Percentiles rank a stretch among this genome's conserved stretches.
Conservation (phyloP, 768 basidiomycete genomes). For the Lactarius psammicola region DNA sequence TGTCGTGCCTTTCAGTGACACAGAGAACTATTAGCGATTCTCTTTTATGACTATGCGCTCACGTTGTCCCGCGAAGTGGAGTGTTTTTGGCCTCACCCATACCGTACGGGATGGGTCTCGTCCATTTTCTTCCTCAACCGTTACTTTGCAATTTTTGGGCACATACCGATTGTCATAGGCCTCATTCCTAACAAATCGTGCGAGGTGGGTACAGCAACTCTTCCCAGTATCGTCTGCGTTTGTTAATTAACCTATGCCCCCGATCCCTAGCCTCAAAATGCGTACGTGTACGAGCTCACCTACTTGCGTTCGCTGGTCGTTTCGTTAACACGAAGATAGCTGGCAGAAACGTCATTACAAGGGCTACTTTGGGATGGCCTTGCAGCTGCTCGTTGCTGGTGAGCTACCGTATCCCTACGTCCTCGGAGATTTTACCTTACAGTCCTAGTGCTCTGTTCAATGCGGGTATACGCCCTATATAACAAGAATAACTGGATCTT, state of each 20-base stretch:
- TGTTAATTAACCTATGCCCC: not conserved
- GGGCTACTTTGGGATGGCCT: not conserved
- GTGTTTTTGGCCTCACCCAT: slow-evolving; percentile 22
- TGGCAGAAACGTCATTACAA: not conserved
- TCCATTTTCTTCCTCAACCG: slow-evolving; percentile 29
- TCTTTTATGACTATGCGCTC: slow-evolving; percentile 30
- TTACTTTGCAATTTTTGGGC: slow-evolving; percentile 25
- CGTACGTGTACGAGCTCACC: not conserved
- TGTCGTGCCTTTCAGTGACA: not conserved
- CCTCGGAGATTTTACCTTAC: not conserved
- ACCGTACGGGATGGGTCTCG: slow-evolving; percentile 7
- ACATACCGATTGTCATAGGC: slow-evolving; percentile 21
- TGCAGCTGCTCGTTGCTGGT: slow-evolving; percentile 5
- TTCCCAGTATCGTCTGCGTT: not conserved
- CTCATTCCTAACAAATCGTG: not conserved
- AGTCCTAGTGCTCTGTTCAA: not conserved
- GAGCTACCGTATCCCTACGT: not conserved
- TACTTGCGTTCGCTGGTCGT: not conserved
- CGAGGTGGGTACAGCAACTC: not conserved
- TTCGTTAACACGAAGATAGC: not conserved
- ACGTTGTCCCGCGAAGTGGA: slow-evolving; percentile 29
- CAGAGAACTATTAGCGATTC: slow-evolving; percentile 15
- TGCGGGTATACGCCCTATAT: slow-evolving; percentile 12
- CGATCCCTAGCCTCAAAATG: not conserved
- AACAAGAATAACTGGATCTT: not conserved